Evolutionary conservation across 2,329 filamentous ascomycete genomes (phyloP).

Genomic region (Teratosphaeria destructans): DNA sequence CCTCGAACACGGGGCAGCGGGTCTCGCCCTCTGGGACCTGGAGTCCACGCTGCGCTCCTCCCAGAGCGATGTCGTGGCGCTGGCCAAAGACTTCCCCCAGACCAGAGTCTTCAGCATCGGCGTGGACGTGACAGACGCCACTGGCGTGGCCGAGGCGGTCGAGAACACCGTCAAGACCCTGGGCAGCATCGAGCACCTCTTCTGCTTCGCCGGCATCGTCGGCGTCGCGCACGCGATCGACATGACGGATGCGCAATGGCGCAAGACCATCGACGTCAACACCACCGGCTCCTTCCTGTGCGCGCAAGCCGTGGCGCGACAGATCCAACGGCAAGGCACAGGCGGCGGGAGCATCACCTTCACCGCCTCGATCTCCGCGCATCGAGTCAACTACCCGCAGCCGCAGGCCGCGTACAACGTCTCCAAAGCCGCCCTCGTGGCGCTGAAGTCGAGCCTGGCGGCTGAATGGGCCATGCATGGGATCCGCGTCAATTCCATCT

Average conservation of each 20-base stretch:
- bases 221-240: constrained; percentile 51
- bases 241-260: constrained; percentile 49
- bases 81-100: constrained; percentile 46
- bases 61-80: constrained; percentile 31
- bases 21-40: constrained; percentile 52
- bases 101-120: constrained; percentile 40
- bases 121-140: constrained; percentile 51
- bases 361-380: constrained; percentile 57
- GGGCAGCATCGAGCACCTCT: constrained; percentile 45
- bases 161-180: constrained; percentile 32
- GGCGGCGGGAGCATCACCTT: constrained; percentile 56
- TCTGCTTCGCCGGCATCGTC: constrained; percentile 61
- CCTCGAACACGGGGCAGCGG: constrained; percentile 55
- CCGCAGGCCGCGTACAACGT: constrained; percentile 64
- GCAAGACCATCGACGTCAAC: constrained; percentile 59
- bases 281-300: constrained; percentile 60
- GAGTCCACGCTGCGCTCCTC: constrained; percentile 32
- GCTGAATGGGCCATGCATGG: constrained; percentile 64
- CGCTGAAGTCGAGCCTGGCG: constrained; percentile 54
- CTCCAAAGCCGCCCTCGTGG: constrained; percentile 56
- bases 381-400: constrained; percentile 61
- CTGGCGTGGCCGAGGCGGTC: constrained; percentile 36
- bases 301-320: constrained; percentile 51
- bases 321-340: constrained; percentile 42
- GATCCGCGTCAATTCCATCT: constrained; percentile 60